phyloP scores from a whole-genome alignment of 768 basidiomycete species.

The Mycena galopus region DNA sequence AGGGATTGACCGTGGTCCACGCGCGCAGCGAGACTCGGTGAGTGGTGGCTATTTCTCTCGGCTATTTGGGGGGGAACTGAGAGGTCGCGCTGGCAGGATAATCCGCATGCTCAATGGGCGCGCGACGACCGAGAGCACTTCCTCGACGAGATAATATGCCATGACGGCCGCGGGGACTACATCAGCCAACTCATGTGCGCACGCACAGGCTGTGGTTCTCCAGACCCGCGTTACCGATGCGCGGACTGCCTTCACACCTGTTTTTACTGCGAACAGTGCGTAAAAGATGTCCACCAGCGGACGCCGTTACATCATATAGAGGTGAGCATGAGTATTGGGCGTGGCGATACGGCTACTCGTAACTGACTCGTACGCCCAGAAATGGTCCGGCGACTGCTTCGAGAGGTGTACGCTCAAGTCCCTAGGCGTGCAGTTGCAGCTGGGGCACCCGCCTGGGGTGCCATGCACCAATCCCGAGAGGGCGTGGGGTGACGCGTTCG shows the following conservation, averaged over 20 bases:
- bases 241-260: neutral
- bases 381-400: neutral
- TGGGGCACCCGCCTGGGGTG: neutral
- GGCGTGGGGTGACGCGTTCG: neutral
- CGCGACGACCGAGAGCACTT: neutral
- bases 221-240: neutral
- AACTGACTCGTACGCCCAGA: neutral
- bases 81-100: too few species aligned
- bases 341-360: too few species aligned
- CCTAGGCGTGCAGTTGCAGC: neutral
- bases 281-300: neutral
- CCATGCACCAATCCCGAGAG: neutral
- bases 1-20: too few species aligned
- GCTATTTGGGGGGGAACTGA: too few species aligned
- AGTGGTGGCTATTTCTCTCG: too few species aligned
- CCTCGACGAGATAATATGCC: neutral
- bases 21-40: too few species aligned
- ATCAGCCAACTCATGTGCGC: neutral
- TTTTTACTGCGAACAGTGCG: neutral
- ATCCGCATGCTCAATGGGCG: neutral
- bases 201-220: neutral
- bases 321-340: neutral
- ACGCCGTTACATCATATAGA: neutral
- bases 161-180: neutral
- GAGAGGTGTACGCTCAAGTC: neutral